Evolutionary conservation across 2,329 filamentous ascomycete genomes (phyloP), one percentile per base, ranked within the genome.

Genomic region (Albifimbria verrucaria): DNA sequence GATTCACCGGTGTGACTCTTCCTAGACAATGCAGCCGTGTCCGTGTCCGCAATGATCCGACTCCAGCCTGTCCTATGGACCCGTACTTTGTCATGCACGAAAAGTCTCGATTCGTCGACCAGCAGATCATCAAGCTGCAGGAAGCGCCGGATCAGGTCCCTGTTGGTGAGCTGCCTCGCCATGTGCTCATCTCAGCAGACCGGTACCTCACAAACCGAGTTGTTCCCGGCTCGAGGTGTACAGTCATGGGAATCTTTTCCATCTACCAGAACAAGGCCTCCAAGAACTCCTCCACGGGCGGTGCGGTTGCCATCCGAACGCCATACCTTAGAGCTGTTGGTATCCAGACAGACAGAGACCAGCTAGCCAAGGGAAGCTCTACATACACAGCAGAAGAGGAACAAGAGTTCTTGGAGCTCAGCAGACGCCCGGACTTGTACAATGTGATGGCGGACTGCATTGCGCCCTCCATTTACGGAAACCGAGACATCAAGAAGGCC

Each of bases 111-210:
- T 99, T 99, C 68, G 92, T 97, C 64, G 94, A 99, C 65, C 94
- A 99, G 72, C 94, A 99, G 71, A 90, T 99, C 55, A 88, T 99
- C 68, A 99, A 99, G 72, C 83, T 99, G 18, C 94, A 99, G 68
- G 94, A 99, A 72, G 94, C 93, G 0, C 94, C 94, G 2, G 94
- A 99, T 65, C 92, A 97, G 71, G 94, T 99, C 0, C 94, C 94
- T 0, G 94, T 99, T 2, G 94, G 94, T 75, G 94, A 99, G 72
- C 77, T 99, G 48, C 94, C 94, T 3, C 83, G 94, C 42, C 94
- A 99, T 64, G 95, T 99, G 45, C 82, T 97, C 56, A 90, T 99
- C 56, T 96, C 92, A 0, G 94, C 94, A n/a, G 94, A 99, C 67
- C 84, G 94, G 50, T 97, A 97, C 67, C 78, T 99, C 46, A 94